phyloP scores from a whole-genome alignment of 805 yeast species.

The Myxozyma geophila region DNA sequence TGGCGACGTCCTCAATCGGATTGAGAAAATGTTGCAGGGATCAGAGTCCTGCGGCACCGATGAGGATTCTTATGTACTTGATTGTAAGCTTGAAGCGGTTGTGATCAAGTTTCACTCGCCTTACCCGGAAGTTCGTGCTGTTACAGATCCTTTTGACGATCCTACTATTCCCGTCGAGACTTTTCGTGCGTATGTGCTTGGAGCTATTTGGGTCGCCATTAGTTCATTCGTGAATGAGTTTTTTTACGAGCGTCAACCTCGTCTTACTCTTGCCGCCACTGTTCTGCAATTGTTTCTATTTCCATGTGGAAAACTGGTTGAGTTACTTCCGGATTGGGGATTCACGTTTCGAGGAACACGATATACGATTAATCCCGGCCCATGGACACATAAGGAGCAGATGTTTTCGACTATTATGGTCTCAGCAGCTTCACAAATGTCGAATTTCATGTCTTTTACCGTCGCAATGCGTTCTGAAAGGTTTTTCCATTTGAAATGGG shows the following conservation, averaged over 20 bases:
- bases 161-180: constrained; percentile 54
- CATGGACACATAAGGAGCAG: constrained; percentile 64
- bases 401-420: constrained; percentile 57
- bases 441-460: constrained; percentile 25
- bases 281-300: constrained; percentile 67
- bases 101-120: constrained; percentile 54
- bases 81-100: constrained; percentile 51
- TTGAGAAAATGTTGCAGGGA: constrained; percentile 20
- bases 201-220: constrained; percentile 56
- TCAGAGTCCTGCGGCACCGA: constrained; percentile 23
- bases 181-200: constrained; percentile 57
- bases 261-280: constrained; percentile 60
- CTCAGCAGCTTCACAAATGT: constrained; percentile 25
- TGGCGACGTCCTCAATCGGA: constrained; percentile 21
- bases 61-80: constrained; percentile 37
- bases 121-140: constrained; percentile 64
- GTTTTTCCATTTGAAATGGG: constrained; percentile 39
- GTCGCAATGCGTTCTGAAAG: constrained; percentile 18
- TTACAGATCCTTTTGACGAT: constrained; percentile 59
- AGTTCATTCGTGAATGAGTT: constrained; percentile 65
- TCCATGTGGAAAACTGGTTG: constrained; percentile 56
- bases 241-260: constrained; percentile 62
- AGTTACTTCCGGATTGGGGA: constrained; percentile 31
- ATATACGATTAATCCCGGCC: constrained; percentile 59
- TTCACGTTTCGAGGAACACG: constrained; percentile 44